These are phyloP conservation scores for Juglanconis oblonga DNA, from an alignment of 2,329 filamentous ascomycete species.

Conservation along the genomic window DNA sequence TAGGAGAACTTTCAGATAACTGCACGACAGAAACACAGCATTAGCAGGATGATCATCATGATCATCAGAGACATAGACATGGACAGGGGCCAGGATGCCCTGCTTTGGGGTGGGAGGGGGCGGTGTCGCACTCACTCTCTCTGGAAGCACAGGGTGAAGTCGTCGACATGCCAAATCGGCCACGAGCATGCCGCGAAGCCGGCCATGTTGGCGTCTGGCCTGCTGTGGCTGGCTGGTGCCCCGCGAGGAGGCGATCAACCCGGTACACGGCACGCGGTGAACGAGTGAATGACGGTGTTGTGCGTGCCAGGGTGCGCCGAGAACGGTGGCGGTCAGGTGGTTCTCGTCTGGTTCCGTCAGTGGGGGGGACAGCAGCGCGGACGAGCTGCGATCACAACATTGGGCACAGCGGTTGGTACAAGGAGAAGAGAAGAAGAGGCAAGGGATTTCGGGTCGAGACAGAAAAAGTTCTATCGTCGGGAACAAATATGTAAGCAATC, in stretches of 20 bases:
- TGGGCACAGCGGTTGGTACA: not conserved
- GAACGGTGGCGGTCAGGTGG: not conserved
- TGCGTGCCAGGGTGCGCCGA: not conserved
- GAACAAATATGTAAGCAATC: not conserved
- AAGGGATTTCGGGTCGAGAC: not conserved
- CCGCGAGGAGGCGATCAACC: not conserved
- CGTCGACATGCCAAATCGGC: conserved; percentile 62
- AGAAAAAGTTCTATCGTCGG: not conserved
- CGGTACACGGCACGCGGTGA: too few species aligned
- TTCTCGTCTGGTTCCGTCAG: too few species aligned
- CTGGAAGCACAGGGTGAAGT: conserved; percentile 62
- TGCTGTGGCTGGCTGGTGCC: not conserved
- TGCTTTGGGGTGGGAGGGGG: not conserved
- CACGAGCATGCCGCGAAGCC: conserved; percentile 53
- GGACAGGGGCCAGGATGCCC: not conserved
- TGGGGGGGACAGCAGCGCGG: too few species aligned
- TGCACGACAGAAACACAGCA: conserved; percentile 32
- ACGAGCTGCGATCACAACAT: too few species aligned
- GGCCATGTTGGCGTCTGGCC: conserved; percentile 28
- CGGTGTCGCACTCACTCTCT: conserved; percentile 51
- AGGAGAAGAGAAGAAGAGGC: not conserved
- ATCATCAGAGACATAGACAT: conserved; percentile 4
- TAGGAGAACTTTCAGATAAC: conserved; percentile 76
- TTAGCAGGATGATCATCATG: conserved; percentile 8
- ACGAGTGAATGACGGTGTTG: not conserved